Percentiles rank a stretch among this genome's conserved stretches.
phyloP scores from a whole-genome alignment of 441 rosid species.

The Populus hybrid region DNA sequence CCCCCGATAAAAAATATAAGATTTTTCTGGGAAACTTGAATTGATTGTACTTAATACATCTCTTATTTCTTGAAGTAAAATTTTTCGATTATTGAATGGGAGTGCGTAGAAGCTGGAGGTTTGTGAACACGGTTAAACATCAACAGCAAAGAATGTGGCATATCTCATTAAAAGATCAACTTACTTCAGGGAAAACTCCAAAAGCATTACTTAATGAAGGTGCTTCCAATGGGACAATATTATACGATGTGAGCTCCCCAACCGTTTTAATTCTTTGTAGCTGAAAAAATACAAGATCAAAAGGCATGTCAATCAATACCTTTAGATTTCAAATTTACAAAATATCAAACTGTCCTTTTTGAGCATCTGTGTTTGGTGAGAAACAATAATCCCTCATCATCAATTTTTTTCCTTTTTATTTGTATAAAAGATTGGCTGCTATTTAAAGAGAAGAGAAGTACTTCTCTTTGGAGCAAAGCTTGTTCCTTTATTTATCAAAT shows the following conservation, averaged over 20 bases:
- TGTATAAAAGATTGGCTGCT: background rate
- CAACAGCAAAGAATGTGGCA: background rate
- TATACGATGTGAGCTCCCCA: slow-evolving; percentile 84
- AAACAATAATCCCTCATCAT: background rate
- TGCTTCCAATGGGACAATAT: slow-evolving; percentile 91
- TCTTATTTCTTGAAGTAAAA: background rate
- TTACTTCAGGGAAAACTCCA: slow-evolving; percentile 91
- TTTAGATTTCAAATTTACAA: background rate
- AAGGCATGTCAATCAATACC: background rate
- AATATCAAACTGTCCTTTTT: background rate
- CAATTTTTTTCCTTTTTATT: background rate
- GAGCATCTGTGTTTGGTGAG: background rate
- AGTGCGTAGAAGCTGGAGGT: background rate
- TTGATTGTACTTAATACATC: background rate
- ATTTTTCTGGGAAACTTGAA: background rate
- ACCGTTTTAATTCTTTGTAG: slow-evolving; percentile 66
- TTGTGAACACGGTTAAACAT: background rate
- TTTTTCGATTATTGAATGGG: background rate
- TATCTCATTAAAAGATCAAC: slow-evolving; percentile 25
- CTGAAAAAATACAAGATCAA: slow-evolving; percentile 41
- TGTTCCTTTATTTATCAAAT: background rate
- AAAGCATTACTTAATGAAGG: slow-evolving; percentile 85
- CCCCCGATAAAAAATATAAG: slow-evolving; percentile 1
- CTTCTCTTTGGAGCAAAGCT: background rate
- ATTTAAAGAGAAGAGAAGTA: background rate